Evolutionary conservation across 2,329 filamentous ascomycete species (phyloP).

Genomic region (Clarireedia hainanense): DNA sequence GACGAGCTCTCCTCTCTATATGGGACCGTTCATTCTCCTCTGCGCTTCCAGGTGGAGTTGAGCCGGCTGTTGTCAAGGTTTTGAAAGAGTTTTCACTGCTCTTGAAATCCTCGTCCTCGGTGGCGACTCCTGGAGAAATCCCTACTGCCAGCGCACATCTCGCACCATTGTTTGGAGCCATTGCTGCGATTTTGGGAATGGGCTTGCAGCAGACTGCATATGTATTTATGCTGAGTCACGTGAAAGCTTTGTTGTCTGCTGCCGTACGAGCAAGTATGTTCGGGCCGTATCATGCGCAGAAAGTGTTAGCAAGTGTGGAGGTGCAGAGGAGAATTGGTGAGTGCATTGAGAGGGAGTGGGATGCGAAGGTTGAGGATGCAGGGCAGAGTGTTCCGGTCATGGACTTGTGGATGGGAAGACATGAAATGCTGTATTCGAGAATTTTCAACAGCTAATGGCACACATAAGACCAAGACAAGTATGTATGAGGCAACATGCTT

Average conservation of each 20-base stretch:
- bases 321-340: constrained; percentile 50
- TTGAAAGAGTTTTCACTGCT: constrained; percentile 24
- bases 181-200: constrained; percentile 56
- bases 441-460: constrained; percentile 69
- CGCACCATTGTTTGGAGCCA: constrained; percentile 61
- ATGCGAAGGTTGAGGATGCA: constrained; percentile 53
- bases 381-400: constrained; percentile 69
- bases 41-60: constrained; percentile 25
- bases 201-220: constrained; percentile 58
- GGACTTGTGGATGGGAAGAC: constrained; percentile 76
- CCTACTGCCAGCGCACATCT: constrained; percentile 55
- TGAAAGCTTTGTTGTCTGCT: constrained; percentile 68
- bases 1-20: constrained; percentile 63
- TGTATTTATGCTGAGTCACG: constrained; percentile 68
- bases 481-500: too few species aligned
- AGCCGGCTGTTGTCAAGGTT: constrained; percentile 14
- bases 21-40: constrained; percentile 64
- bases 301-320: constrained; percentile 53
- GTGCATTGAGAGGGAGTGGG: constrained; percentile 53
- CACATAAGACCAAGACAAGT: too few species aligned
- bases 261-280: constrained; percentile 71
- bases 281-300: constrained; percentile 74
- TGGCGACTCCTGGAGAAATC: constrained; percentile 16
- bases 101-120: constrained; percentile 19
- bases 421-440: constrained; percentile 75